A percentile compares a stretch with the other conserved stretches of the same genome.
phyloP scores from a whole-genome alignment of 805 yeast species.

The Yamadazyma nakazawae region DNA sequence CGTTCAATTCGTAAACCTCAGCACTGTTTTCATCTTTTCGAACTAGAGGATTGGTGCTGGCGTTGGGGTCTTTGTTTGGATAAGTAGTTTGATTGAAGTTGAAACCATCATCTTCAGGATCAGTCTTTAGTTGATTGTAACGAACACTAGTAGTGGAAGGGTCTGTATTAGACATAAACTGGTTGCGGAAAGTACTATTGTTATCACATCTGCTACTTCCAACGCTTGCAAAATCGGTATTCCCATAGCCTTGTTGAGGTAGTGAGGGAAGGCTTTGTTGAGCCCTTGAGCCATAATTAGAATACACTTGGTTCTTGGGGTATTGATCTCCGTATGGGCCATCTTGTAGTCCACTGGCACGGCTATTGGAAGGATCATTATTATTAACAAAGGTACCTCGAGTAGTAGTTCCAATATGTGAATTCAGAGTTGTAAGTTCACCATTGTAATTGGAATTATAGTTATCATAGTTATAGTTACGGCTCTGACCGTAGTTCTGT shows the following conservation, averaged over 20 bases:
- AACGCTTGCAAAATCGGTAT: conserved; percentile 4
- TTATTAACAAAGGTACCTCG: no score
- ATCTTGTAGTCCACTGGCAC: no score
- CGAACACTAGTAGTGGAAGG: conserved; percentile 11
- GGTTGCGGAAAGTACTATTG: conserved; percentile 12
- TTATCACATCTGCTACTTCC: conserved; percentile 3
- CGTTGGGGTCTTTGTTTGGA: background rate
- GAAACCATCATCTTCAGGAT: conserved; percentile 10
- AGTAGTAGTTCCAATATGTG: no score
- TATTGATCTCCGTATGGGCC: background rate
- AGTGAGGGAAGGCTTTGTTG: conserved; percentile 5
- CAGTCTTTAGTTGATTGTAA: background rate
- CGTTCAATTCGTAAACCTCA: conserved; percentile 1
- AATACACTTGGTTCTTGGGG: background rate
- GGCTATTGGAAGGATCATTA: no score
- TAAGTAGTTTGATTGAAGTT: conserved; percentile 4
- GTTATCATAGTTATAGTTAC: background rate
- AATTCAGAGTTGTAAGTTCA: background rate
- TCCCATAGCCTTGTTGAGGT: conserved; percentile 5
- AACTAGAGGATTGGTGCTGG: background rate
- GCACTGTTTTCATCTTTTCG: background rate
- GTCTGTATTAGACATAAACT: conserved; percentile 19
- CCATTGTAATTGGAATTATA: no score
- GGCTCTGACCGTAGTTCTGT: background rate
- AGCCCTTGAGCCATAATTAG: background rate